Evolutionary conservation across 2,329 filamentous ascomycete genomes (phyloP).

Genomic region (Aspergillus sp.): DNA sequence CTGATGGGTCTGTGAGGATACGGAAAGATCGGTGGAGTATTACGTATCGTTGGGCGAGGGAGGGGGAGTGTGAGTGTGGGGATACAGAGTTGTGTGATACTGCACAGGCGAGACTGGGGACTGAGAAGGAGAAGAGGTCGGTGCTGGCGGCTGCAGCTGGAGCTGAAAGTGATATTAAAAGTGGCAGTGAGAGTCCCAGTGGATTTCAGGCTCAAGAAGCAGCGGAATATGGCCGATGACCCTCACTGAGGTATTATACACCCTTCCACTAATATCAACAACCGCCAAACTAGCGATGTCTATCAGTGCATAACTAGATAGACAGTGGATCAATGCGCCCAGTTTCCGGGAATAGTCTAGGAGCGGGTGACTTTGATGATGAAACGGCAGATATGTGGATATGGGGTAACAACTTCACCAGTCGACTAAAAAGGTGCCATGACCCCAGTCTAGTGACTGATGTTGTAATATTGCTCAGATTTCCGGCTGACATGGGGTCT

Average conservation of each 20-base stretch:
- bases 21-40: slow-evolving; percentile 58
- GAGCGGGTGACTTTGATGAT: too few species aligned
- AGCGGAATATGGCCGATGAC: neutral
- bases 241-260: neutral
- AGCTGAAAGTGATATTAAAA: neutral
- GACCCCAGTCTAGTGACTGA: too few species aligned
- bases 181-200: neutral
- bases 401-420: too few species aligned
- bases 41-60: slow-evolving; percentile 59
- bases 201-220: neutral
- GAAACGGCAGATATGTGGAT: too few species aligned
- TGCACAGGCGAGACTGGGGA: slow-evolving; percentile 51
- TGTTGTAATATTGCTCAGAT: too few species aligned
- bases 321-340: too few species aligned
- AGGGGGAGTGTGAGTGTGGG: slow-evolving; percentile 57
- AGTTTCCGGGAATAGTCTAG: too few species aligned
- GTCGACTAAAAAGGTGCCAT: too few species aligned
- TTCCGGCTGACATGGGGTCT: too few species aligned
- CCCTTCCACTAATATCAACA: neutral
- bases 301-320: neutral
- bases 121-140: slow-evolving; percentile 54
- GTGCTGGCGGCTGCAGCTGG: slow-evolving; percentile 18
- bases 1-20: slow-evolving; percentile 51
- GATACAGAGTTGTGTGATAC: slow-evolving; percentile 57
- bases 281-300: neutral